phyloP scores from a whole-genome alignment of 805 yeast genomes.

The Candida dajiaensis region DNA sequence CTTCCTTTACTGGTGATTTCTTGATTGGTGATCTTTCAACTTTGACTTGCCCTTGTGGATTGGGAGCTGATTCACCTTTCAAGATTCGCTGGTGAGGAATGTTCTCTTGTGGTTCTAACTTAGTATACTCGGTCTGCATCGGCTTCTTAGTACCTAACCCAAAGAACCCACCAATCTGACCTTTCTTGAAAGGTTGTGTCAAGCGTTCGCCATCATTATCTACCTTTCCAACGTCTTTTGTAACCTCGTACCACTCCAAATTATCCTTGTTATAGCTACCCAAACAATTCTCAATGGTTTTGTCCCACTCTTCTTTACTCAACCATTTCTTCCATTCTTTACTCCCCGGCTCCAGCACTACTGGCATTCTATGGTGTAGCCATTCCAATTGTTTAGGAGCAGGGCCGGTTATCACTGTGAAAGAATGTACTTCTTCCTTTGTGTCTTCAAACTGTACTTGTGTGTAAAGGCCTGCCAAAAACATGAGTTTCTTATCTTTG shows the following conservation, averaged over 20 bases:
- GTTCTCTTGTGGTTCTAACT: not conserved
- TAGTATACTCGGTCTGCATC: not conserved
- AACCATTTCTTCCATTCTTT: slow-evolving; percentile 64
- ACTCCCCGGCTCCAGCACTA: slow-evolving; percentile 54
- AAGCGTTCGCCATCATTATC: slow-evolving; percentile 35
- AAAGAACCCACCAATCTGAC: slow-evolving; percentile 12
- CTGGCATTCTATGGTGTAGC: slow-evolving; percentile 79
- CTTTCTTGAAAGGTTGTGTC: slow-evolving; percentile 22
- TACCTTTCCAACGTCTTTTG: slow-evolving; percentile 58
- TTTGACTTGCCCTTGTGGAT: not conserved
- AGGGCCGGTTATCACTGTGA: slow-evolving; percentile 68
- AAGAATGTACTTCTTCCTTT: slow-evolving; percentile 35
- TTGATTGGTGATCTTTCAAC: not conserved
- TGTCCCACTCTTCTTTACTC: slow-evolving; percentile 35
- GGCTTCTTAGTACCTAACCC: slow-evolving; percentile 1
- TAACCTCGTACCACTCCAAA: slow-evolving; percentile 52
- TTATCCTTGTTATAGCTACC: slow-evolving; percentile 29
- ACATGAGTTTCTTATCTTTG: slow-evolving; percentile 46
- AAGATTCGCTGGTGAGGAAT: not conserved
- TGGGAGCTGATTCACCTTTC: not conserved
- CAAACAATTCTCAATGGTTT: slow-evolving; percentile 34
- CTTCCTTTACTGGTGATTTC: not conserved
- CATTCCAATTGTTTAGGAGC: slow-evolving; percentile 57
- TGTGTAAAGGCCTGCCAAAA: slow-evolving; percentile 56
- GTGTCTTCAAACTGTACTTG: slow-evolving; percentile 17